Evolutionary conservation across 805 yeast genomes (phyloP).

Genomic region (Tetrapisispora iriomotensis): DNA sequence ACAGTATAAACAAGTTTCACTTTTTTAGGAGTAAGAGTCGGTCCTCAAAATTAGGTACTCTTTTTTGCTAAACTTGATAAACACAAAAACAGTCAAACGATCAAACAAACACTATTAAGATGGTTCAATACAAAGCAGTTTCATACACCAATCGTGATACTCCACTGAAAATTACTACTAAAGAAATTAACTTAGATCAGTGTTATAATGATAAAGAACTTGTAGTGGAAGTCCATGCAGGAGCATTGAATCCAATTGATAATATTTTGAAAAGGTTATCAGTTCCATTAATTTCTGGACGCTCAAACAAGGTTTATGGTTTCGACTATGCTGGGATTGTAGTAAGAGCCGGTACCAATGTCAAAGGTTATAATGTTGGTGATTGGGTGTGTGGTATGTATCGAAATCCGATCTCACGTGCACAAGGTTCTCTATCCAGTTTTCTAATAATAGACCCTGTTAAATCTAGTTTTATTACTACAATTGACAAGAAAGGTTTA

Average conservation of each 20-base stretch:
- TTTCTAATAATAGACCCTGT: slow-evolving; percentile 35
- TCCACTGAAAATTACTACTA: slow-evolving; percentile 1
- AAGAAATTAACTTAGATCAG: slow-evolving; percentile 17
- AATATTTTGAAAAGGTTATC: slow-evolving; percentile 11
- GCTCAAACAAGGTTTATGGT: slow-evolving; percentile 15
- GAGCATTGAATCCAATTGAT: slow-evolving; percentile 28
- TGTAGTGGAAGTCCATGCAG: slow-evolving; percentile 23
- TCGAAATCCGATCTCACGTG: slow-evolving; percentile 10
- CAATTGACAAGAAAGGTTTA: slow-evolving; percentile 26
- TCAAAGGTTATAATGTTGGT: slow-evolving; percentile 16
- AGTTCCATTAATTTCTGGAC: slow-evolving; percentile 5
- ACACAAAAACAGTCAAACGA: not conserved
- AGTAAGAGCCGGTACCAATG: slow-evolving; percentile 19
- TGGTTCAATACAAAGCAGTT: slow-evolving; percentile 3
- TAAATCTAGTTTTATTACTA: slow-evolving; percentile 25
- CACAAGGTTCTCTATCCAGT: slow-evolving; percentile 38
- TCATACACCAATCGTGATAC: slow-evolving; percentile 4
- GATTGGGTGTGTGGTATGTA: slow-evolving; percentile 21
- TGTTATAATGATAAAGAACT: slow-evolving; percentile 20
- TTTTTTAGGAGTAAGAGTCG: too few species aligned
- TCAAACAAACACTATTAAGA: not conserved
- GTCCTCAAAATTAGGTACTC: too few species aligned
- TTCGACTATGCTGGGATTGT: slow-evolving; percentile 26
- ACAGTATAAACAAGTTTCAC: too few species aligned
- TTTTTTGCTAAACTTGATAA: too few species aligned